Evolutionary conservation across 2,329 filamentous ascomycete genomes (phyloP).

Genomic region (Westerdykella aurantiaca): DNA sequence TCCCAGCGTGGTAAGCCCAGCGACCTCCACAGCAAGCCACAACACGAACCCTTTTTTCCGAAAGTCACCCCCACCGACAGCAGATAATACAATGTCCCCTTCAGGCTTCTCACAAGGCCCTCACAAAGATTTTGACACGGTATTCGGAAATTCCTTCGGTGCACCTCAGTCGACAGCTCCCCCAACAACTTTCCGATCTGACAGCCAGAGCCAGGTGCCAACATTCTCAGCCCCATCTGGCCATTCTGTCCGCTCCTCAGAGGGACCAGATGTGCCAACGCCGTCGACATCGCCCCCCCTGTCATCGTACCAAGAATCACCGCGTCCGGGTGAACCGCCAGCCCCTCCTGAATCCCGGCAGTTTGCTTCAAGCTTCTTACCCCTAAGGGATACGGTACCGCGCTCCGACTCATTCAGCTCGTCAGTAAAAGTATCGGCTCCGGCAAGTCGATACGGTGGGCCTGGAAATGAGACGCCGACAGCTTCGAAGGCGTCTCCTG

Average conservation of each 20-base stretch:
- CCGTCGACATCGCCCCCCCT: constrained; percentile 60
- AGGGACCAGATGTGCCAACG: constrained; percentile 50
- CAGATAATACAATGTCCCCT: constrained; percentile 47
- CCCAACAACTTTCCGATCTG: constrained; percentile 58
- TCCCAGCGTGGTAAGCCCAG: constrained; percentile 60
- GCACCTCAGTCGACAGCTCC: constrained; percentile 43
- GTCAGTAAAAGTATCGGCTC: constrained; percentile 71
- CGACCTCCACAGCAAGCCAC: constrained; percentile 55
- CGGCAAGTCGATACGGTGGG: constrained; percentile 57
- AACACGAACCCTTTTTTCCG: constrained; percentile 96
- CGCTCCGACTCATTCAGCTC: constrained; percentile 65
- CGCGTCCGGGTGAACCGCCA: constrained; percentile 54
- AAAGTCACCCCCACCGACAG: constrained; percentile 45
- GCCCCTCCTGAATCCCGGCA: constrained; percentile 69
- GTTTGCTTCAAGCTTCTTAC: constrained; percentile 69
- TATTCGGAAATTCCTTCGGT: constrained; percentile 68
- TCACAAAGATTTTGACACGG: constrained; percentile 64
- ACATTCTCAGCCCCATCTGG: constrained; percentile 39
- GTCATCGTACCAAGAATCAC: constrained; percentile 48
- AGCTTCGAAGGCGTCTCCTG: constrained; percentile 36
- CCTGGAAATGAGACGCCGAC: constrained; percentile 46
- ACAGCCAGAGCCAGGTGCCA: constrained; percentile 36
- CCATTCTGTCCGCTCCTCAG: constrained; percentile 41
- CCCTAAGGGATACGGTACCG: constrained; percentile 54
- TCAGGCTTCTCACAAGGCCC: constrained; percentile 43